Conservation (phyloP, 2,329 filamentous ascomycete species). For the Colletotrichum neosansevieriae region DNA sequence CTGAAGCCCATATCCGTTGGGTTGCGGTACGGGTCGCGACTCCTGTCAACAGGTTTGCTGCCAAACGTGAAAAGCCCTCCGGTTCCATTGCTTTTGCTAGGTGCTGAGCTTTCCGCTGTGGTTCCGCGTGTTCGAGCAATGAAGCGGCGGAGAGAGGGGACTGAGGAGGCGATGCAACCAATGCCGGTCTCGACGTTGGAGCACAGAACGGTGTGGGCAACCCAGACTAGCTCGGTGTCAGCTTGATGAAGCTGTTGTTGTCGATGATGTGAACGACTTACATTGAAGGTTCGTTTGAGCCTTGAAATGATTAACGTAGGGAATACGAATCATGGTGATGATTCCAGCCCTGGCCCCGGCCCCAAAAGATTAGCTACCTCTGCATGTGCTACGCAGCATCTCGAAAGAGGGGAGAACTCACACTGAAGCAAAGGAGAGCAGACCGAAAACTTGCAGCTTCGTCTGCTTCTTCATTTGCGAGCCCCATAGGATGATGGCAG, state of each 20-base stretch:
- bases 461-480: slow-evolving; percentile 48
- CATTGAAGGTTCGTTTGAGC: slow-evolving; percentile 37
- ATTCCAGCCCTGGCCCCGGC: slow-evolving; percentile 36
- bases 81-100: slow-evolving; percentile 19
- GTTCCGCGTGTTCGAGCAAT: slow-evolving; percentile 32
- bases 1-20: slow-evolving; percentile 39
- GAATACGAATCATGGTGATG: slow-evolving; percentile 43
- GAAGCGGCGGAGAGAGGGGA: slow-evolving; percentile 41
- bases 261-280: background rate
- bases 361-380: background rate
- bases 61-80: slow-evolving; percentile 34
- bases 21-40: slow-evolving; percentile 34
- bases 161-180: slow-evolving; percentile 42
- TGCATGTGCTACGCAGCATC: background rate
- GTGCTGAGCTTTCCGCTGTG: slow-evolving; percentile 28
- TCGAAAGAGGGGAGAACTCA: background rate
- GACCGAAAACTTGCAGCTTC: slow-evolving; percentile 42
- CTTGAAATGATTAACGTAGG: slow-evolving; percentile 43
- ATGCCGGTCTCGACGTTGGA: slow-evolving; percentile 44
- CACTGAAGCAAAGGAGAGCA: slow-evolving; percentile 43
- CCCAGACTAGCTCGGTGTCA: slow-evolving; percentile 34
- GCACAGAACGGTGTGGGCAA: slow-evolving; percentile 42
- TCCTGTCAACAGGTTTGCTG: slow-evolving; percentile 35
- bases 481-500: slow-evolving; percentile 48
- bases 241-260: background rate